Base-by-base conservation (phyloP, 441 rosid genomes). In the Eutrema salsugineum region DNA sequence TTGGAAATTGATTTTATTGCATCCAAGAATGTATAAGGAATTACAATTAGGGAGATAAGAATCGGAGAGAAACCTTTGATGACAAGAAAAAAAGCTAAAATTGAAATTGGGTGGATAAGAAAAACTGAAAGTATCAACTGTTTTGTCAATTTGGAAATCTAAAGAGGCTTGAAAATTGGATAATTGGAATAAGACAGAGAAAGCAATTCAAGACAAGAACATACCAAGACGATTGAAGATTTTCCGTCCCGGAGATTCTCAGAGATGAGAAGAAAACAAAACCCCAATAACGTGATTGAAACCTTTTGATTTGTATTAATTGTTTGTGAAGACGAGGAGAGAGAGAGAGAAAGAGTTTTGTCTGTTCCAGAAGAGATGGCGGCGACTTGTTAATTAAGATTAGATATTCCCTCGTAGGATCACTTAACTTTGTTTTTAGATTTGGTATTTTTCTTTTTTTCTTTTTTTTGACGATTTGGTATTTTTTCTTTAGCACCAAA, bases 281-380 rank as follows among this genome's bases (percentile, higher is more conserved):
- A 66, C 28, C n/a, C 32, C 20, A 44, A 53, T 20, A 24, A 58
- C 32, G 17, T 57, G 36, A 47, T 47, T 8, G 40, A 70, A 46
- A 47, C 7, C 20, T 15, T 66, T 22, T 2, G 3, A 2, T 55
- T 70, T 60, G 32, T 49, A 8, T 11, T 27, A 24, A 36, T 36
- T 38, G 30, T 46, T 49, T 49, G 43, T 38, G 38, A 57, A 43
- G 35, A 30, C 2, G 35, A 30, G 33, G 20, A 72, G 48, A 33
- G 27, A 60, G 4, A 36, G 50, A 28, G 36, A 11, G 14, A 30
- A 4, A 11, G 27, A 28, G 15, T 7, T 8, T 55, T 46, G 66
- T 47, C 35, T 28, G 71, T 47, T 36, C 4, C 16, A 55, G 46
- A 36, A 56, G 70, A 63, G 56, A 71, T 44, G 63, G 53, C 61